phyloP scores from a whole-genome alignment of 352 stramenopile genomes.

The Albugo laibachii region DNA sequence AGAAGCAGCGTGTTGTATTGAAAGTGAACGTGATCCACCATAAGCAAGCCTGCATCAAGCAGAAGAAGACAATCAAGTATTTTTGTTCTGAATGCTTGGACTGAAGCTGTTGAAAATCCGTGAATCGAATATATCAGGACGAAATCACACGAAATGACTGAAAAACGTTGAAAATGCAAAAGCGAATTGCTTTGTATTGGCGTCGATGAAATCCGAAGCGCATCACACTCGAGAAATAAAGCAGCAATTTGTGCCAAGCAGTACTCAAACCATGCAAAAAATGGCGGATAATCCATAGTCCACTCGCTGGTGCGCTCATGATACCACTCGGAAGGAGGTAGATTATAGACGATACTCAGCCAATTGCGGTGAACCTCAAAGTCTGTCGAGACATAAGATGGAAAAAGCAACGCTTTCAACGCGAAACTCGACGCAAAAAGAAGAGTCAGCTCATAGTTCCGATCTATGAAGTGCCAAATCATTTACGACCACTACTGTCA shows the following conservation, averaged over 20 bases:
- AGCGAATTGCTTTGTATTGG: slow-evolving; percentile 33
- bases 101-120: slow-evolving; percentile 51
- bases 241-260: slow-evolving; percentile 43
- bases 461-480: too few relatives aligned
- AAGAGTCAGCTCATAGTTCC: too few relatives aligned
- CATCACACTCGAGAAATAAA: slow-evolving; percentile 22
- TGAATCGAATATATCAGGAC: slow-evolving; percentile 76
- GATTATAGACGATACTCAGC: slow-evolving; percentile 87
- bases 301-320: slow-evolving; percentile 89
- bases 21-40: slow-evolving; percentile 98
- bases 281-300: slow-evolving; percentile 97
- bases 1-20: slow-evolving; percentile 98
- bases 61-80: slow-evolving; percentile 76
- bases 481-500: too few relatives aligned
- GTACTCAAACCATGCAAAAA: slow-evolving; percentile 95
- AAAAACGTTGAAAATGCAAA: slow-evolving; percentile 84
- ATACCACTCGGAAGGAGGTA: slow-evolving; percentile 86
- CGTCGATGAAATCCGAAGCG: slow-evolving; percentile 40
- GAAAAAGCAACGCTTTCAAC: slow-evolving; percentile 81
- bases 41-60: slow-evolving; percentile 86
- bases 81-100: slow-evolving; percentile 17
- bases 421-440: slow-evolving; percentile 5
- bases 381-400: slow-evolving; percentile 90
- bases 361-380: slow-evolving; percentile 98
- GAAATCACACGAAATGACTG: slow-evolving; percentile 81